Conservation (phyloP, 805 yeast genomes). For the Candida tibetensis region DNA sequence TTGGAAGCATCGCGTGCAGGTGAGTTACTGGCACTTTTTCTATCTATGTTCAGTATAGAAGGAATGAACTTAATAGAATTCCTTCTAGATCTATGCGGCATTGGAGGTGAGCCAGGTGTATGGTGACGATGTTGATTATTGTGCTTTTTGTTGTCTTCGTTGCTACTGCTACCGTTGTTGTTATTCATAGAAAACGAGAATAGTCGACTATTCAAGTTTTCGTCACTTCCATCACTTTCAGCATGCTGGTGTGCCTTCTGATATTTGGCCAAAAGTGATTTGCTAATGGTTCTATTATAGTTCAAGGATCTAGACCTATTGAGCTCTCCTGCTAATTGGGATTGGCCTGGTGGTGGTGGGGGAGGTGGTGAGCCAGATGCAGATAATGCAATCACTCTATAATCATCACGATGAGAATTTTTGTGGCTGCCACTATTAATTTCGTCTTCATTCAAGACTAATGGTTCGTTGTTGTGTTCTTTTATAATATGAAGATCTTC, state of each 20-base stretch:
- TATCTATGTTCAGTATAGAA: constrained; percentile 14
- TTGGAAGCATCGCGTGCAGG: neutral
- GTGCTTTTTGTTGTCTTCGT: neutral
- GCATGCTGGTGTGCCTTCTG: constrained; percentile 14
- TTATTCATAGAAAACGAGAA: constrained; percentile 18
- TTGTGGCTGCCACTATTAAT: neutral
- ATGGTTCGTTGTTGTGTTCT: constrained; percentile 16
- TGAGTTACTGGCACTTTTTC: constrained; percentile 2
- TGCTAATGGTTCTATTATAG: constrained; percentile 13
- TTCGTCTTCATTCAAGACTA: constrained; percentile 3
- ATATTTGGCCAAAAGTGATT: constrained; percentile 17
- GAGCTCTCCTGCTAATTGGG: constrained; percentile 11
- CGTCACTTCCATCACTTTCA: constrained; percentile 15
- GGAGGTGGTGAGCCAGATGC: neutral
- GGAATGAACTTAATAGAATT: constrained; percentile 34
- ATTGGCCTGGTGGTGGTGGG: constrained; percentile 5
- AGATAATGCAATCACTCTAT: too few relatives aligned
- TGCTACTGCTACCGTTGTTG: constrained; percentile 5
- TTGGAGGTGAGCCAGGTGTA: constrained; percentile 3
- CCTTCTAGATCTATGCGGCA: constrained; percentile 16
- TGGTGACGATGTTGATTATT: neutral
- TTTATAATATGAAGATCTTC: constrained; percentile 21
- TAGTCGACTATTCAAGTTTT: constrained; percentile 9
- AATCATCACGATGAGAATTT: neutral
- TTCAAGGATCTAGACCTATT: constrained; percentile 27